Percentiles rank a stretch among this genome's conserved stretches.
These are phyloP conservation scores for Aspergillus niger DNA, from an alignment of 2,329 filamentous ascomycete genomes.

Conservation along the genomic window DNA sequence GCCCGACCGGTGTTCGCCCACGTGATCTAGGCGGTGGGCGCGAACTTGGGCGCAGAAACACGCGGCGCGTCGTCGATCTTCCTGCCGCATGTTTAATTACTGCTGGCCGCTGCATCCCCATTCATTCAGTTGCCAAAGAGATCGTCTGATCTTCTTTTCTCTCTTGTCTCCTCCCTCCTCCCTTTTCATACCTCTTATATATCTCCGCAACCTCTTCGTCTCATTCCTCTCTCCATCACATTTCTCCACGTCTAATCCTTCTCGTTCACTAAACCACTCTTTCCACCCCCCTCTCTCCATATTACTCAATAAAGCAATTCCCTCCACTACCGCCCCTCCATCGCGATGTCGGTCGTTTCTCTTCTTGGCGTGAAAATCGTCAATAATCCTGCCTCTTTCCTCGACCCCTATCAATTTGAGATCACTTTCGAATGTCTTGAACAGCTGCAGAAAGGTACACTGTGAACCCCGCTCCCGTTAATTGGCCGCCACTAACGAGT, in stretches of 20 bases:
- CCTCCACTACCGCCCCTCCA: constrained; percentile 12
- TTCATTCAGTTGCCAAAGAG: neutral
- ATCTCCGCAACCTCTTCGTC: constrained; percentile 6
- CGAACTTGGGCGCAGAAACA: constrained; percentile 23
- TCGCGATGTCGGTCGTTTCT: constrained; percentile 87
- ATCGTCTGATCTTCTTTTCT: constrained; percentile 19
- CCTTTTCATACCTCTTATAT: constrained; percentile 10
- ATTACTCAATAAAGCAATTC: neutral
- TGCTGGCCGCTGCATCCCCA: constrained; percentile 17
- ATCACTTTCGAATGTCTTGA: constrained; percentile 99
- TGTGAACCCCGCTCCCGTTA: neutral
- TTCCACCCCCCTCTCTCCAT: neutral
- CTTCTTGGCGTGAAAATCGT: constrained; percentile 92
- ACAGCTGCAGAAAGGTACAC: constrained; percentile 81
- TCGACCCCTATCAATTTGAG: constrained; percentile 91
- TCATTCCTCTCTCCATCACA: neutral
- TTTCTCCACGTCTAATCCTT: neutral
- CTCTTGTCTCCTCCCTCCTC: constrained; percentile 19
- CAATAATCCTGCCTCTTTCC: constrained; percentile 96
- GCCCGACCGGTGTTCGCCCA: constrained; percentile 23
- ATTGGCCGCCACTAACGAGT: constrained; percentile 20
- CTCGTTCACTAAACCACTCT: neutral
- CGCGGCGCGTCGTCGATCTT: constrained; percentile 30
- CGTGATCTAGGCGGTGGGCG: constrained; percentile 37
- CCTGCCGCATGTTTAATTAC: constrained; percentile 23